Conservation (phyloP, 257 asterid species). For the Lantana camara region DNA sequence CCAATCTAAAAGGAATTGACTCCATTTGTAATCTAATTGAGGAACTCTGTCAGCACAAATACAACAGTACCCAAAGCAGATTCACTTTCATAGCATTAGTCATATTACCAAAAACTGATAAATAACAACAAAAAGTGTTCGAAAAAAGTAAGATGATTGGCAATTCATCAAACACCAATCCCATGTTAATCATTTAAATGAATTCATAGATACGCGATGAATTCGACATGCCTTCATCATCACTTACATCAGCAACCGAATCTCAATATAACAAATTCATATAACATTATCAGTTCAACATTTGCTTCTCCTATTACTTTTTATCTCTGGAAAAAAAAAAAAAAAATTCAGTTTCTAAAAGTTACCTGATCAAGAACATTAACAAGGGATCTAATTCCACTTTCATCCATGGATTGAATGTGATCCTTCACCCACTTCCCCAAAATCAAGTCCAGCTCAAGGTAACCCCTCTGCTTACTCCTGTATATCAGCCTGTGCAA, state of each 20-base stretch:
- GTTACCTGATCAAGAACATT: constrained; percentile 81
- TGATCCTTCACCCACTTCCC: constrained; percentile 94
- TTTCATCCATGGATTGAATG: constrained; percentile 71
- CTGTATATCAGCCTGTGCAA: constrained; percentile 65
- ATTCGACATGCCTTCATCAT: neutral
- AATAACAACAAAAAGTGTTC: neutral
- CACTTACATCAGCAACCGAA: neutral
- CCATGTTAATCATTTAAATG: neutral
- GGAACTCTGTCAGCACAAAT: neutral
- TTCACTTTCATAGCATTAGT: neutral
- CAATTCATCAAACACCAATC: neutral
- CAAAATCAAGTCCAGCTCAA: constrained; percentile 85
- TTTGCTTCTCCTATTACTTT: neutral
- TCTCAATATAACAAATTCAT: neutral
- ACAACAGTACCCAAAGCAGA: neutral
- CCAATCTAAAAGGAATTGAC: neutral
- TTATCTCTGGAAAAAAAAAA: neutral
- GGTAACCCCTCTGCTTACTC: constrained; percentile 91
- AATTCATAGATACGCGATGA: no score
- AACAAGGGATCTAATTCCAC: constrained; percentile 66
- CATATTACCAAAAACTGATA: neutral
- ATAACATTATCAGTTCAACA: neutral
- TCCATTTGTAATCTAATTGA: neutral
- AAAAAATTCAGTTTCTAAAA: neutral
- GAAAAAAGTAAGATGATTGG: neutral